Conservation (phyloP, 1,284 basidiomycete genomes). For the Cutaneotrichosporon arboriforme region DNA sequence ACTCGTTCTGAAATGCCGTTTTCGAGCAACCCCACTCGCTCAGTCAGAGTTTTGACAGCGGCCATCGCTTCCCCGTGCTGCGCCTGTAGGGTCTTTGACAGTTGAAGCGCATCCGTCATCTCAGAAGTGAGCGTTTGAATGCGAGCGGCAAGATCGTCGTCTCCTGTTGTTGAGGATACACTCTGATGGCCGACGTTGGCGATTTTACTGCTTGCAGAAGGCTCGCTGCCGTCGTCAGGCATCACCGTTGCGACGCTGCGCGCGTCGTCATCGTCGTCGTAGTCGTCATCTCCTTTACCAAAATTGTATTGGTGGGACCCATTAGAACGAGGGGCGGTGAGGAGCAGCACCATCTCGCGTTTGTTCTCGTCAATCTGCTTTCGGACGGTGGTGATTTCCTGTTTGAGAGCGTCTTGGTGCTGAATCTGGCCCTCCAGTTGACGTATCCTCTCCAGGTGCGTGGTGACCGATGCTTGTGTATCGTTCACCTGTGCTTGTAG, state of each 20-base stretch:
- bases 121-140: constrained; percentile 66
- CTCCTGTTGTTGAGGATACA: background rate
- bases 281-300: constrained; percentile 52
- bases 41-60: constrained; percentile 70
- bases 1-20: constrained; percentile 49
- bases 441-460: constrained; percentile 79
- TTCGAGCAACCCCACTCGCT: constrained; percentile 51
- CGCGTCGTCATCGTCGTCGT: constrained; percentile 51
- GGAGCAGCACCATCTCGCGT: constrained; percentile 38
- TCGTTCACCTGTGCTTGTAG: constrained; percentile 80
- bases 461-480: constrained; percentile 72
- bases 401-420: constrained; percentile 80
- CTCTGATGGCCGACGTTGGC: constrained; percentile 27
- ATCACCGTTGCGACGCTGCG: constrained; percentile 41
- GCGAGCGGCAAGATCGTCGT: constrained; percentile 63
- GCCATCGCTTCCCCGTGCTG: constrained; percentile 74
- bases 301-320: constrained; percentile 44
- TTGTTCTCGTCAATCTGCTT: constrained; percentile 62
- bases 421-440: constrained; percentile 69
- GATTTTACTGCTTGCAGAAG: background rate
- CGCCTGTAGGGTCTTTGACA: constrained; percentile 66
- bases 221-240: constrained; percentile 23
- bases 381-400: constrained; percentile 66
- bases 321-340: constrained; percentile 32
- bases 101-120: constrained; percentile 68